Conservation (phyloP, 2,329 filamentous ascomycete genomes). For the Paraphaeosphaeria sporulosa region DNA sequence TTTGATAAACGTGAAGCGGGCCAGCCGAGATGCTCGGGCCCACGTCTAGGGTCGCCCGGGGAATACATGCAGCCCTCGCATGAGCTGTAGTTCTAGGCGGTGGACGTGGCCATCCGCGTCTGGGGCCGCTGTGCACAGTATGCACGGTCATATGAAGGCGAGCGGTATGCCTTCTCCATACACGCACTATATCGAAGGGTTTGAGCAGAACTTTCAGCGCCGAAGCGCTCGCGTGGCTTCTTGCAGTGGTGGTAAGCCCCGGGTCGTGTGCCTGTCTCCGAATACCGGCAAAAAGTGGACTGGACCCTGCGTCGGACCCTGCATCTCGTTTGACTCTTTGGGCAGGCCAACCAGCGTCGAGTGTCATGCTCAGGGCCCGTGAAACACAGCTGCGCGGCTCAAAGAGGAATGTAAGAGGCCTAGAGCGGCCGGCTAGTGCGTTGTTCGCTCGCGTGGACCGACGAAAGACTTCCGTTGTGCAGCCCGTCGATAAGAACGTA, state of each 20-base stretch:
- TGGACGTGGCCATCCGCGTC: conserved; percentile 10
- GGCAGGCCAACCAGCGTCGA: conserved; percentile 1
- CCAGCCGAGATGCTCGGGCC: conserved; percentile 23
- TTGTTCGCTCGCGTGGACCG: conserved; percentile 1
- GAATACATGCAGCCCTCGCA: conserved; percentile 15
- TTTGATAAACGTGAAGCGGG: conserved; percentile 29
- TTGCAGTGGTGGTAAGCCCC: conserved; percentile 7
- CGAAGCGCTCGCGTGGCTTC: conserved; percentile 13
- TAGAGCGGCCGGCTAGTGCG: not conserved
- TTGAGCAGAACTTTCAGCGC: not conserved
- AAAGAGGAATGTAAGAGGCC: conserved; percentile 11
- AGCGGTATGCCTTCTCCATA: not conserved
- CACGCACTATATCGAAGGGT: not conserved
- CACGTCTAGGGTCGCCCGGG: conserved; percentile 11
- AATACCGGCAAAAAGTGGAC: conserved; percentile 20
- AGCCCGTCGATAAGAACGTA: conserved; percentile 6
- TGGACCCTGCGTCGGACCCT: conserved; percentile 22
- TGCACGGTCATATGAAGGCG: not conserved
- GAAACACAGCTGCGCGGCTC: conserved; percentile 6
- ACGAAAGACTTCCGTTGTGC: not conserved
- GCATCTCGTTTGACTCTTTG: conserved; percentile 10
- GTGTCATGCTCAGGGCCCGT: not conserved
- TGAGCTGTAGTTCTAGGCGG: conserved; percentile 11
- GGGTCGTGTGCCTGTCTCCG: conserved; percentile 14
- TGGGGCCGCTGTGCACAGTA: not conserved